Percentiles rank a stretch among this genome's conserved stretches.
phyloP scores from a whole-genome alignment of 768 basidiomycete genomes.

The Boletus tomentosulus region DNA sequence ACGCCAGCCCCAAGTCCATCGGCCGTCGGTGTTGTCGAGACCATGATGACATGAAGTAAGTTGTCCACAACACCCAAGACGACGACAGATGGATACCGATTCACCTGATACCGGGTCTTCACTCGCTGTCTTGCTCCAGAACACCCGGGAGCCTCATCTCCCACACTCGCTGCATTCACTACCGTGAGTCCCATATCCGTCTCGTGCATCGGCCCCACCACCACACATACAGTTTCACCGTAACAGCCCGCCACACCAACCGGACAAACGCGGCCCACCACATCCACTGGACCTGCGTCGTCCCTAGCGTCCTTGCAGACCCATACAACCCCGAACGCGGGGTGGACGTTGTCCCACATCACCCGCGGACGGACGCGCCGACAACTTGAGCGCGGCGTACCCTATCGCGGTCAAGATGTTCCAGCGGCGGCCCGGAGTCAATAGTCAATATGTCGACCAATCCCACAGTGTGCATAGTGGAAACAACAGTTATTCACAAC shows the following conservation, averaged over 20 bases:
- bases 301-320: constrained; percentile 10
- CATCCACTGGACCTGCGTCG: no score
- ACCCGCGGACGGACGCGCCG: constrained; percentile 33
- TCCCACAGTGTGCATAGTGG: no score
- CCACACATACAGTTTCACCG: not conserved
- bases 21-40: no score
- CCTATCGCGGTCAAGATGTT: constrained; percentile 33
- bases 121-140: constrained; percentile 15
- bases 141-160: constrained; percentile 13
- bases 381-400: constrained; percentile 30
- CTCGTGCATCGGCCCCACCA: constrained; percentile 8
- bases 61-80: not conserved
- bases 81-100: no score
- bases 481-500: no score
- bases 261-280: constrained; percentile 12
- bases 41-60: no score
- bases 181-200: constrained; percentile 21
- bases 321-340: constrained; percentile 28
- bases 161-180: constrained; percentile 29
- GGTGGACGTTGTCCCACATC: constrained; percentile 31
- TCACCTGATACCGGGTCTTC: constrained; percentile 10
- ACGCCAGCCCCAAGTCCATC: no score
- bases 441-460: constrained; percentile 13
- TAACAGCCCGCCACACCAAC: constrained; percentile 9
- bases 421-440: constrained; percentile 40